Conservation (phyloP, 2,329 filamentous ascomycete species). For the Raffaelea ambrosiae region DNA sequence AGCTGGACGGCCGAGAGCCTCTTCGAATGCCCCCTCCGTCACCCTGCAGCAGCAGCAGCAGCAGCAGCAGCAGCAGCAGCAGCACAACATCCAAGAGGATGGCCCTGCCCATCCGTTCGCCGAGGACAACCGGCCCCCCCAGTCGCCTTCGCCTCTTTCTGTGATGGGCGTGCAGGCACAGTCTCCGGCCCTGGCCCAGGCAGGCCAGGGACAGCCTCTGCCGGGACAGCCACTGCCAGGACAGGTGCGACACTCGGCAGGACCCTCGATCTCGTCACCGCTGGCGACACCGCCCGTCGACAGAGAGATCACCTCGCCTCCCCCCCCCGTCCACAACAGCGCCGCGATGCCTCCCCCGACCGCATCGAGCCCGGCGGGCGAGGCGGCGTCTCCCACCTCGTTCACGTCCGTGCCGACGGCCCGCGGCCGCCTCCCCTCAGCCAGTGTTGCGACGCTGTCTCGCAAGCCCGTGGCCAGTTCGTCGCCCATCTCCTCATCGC, state of each 20-base stretch:
- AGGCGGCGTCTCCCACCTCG: background rate
- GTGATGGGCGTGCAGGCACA: background rate
- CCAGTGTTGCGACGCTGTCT: background rate
- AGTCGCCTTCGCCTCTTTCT: constrained; percentile 8
- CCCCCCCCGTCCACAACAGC: background rate
- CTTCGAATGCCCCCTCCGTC: constrained; percentile 5
- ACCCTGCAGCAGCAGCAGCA: background rate
- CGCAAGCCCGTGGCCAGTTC: constrained; percentile 6
- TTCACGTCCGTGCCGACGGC: constrained; percentile 2
- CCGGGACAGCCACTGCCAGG: no score
- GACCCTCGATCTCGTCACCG: no score
- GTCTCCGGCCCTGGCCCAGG: background rate
- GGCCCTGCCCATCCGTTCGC: background rate
- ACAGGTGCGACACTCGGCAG: no score
- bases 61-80: background rate
- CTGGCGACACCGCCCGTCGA: no score
- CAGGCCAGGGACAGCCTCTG: no score
- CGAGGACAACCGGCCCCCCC: background rate
- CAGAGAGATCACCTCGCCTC: no score
- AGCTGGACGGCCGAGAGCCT: constrained; percentile 1
- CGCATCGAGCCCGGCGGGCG: no score
- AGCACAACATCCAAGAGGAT: background rate
- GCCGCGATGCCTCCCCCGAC: no score
- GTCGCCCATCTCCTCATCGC: background rate
- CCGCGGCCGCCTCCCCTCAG: constrained; percentile 8